Evolutionary conservation across 306 rosid species (phyloP), one percentile per base, ranked within the genome.

Genomic region (Acacia acuminata): DNA sequence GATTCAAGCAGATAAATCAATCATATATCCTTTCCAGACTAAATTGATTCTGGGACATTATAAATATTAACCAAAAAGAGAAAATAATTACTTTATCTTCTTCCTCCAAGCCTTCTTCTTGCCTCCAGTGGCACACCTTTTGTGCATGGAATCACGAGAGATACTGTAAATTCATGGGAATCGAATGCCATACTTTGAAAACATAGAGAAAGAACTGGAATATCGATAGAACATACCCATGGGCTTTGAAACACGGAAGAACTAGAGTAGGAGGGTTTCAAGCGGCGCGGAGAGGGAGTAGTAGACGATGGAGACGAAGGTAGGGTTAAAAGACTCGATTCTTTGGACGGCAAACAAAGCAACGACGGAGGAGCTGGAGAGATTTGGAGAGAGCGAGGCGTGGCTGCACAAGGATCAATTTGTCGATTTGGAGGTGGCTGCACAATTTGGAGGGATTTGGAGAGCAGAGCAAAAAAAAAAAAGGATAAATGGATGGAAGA

Each of bases 151-250:
- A 63, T 63, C 68, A 63, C 68, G 68, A 27, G 68, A 63, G 68
- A 90, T 90, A 83, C 90, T 90, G 61, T 0, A 58, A 32, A 80
- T 19, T 15, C 67, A 66, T 47, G 48, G 25, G 58, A 9, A 50
- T 85, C 11, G 60, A 14, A 20, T 34, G 74, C 9, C 50, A 43
- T n/a, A 15, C 19, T 3, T n/a, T 1, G 30, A 24, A 79, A 53
- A 17, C 12, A 20, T 27, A 17, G 20, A 7, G 25, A 74, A 16
- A 34, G 53, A 60, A 56, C 47, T 9, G 1, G 2, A 3, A 76
- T 34, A 24, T 10, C 9, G 66, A 71, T 0, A 58, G 64, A 47
- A 71, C 19, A 40, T 53, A 85, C 85, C 72, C 83, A 77, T 77
- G 67, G 84, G 17, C 5, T n/a, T n/a, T 30, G 75, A 32, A 80